A percentile compares a stretch with the other conserved stretches of the same genome.
Evolutionary conservation across 345 rosid genomes (phyloP).

Genomic region (Syzygium grande): DNA sequence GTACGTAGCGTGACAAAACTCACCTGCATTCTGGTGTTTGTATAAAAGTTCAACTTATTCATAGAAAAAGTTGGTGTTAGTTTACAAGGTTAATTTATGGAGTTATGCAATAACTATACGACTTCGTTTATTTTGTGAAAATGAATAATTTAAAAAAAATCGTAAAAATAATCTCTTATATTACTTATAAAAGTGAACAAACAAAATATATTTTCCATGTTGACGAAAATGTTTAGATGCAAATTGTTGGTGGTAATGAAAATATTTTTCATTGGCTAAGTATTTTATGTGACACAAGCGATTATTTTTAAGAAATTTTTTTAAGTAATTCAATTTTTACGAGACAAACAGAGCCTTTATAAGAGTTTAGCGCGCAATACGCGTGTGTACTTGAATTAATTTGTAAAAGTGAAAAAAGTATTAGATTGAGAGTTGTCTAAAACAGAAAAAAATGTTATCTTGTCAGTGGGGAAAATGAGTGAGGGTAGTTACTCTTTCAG

Average conservation of each 20-base stretch:
- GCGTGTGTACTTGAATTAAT: background rate
- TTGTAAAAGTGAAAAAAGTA: background rate
- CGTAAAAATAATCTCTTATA: background rate
- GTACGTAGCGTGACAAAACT: background rate
- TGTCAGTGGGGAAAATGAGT: background rate
- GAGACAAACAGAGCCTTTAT: background rate
- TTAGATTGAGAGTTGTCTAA: background rate
- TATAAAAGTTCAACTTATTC: background rate
- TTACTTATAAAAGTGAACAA: background rate
- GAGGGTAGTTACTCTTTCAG: background rate
- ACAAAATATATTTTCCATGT: background rate
- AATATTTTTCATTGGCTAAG: background rate
- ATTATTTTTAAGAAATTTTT: background rate
- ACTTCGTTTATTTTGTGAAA: fast-evolving
- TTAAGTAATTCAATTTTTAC: background rate
- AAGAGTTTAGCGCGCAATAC: background rate
- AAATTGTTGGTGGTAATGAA: background rate
- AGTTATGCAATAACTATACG: background rate
- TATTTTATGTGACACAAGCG: background rate
- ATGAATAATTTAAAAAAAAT: background rate
- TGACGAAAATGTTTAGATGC: background rate
- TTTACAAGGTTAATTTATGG: background rate
- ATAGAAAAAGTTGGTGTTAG: background rate
- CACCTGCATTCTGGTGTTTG: background rate
- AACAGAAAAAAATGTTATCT: background rate